Evolutionary conservation across 1,284 basidiomycete species (phyloP).

Genomic region (Coniferiporia weirii): DNA sequence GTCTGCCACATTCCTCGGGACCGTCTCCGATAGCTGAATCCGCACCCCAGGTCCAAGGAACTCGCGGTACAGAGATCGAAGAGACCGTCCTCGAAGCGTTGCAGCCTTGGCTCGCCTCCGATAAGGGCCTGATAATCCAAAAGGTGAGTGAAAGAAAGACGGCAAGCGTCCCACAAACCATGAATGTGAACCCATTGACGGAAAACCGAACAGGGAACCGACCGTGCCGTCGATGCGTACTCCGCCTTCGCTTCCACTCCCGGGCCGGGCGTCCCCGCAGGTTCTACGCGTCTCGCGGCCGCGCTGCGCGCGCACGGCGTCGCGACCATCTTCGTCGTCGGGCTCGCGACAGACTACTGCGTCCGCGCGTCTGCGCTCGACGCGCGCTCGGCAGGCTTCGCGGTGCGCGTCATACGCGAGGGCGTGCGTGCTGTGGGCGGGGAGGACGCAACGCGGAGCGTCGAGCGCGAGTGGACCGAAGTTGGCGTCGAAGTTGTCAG

Average conservation of each 20-base stretch:
- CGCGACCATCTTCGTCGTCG: slow-evolving; percentile 14
- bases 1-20: neutral
- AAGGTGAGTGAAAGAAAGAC: slow-evolving; percentile 7
- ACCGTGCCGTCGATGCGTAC: slow-evolving; percentile 16
- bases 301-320: slow-evolving; percentile 13
- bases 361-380: slow-evolving; percentile 19
- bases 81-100: slow-evolving; percentile 8
- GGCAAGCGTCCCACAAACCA: too few relatives aligned
- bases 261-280: neutral
- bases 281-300: neutral
- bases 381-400: slow-evolving; percentile 9
- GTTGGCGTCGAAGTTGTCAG: slow-evolving; percentile 6
- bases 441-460: slow-evolving; percentile 1
- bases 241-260: slow-evolving; percentile 17
- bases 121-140: slow-evolving; percentile 14
- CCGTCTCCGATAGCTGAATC: neutral
- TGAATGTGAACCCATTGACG: neutral
- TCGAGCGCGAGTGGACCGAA: neutral
- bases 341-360: slow-evolving; percentile 21
- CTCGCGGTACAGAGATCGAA: slow-evolving; percentile 17
- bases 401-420: slow-evolving; percentile 11
- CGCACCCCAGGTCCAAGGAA: slow-evolving; percentile 3
- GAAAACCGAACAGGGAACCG: slow-evolving; percentile 9
- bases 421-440: slow-evolving; percentile 17
- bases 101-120: slow-evolving; percentile 11